These are phyloP conservation scores for Edaphochlamys debaryana DNA, from an alignment of 139 green algal genomes.

Conservation along the genomic window DNA sequence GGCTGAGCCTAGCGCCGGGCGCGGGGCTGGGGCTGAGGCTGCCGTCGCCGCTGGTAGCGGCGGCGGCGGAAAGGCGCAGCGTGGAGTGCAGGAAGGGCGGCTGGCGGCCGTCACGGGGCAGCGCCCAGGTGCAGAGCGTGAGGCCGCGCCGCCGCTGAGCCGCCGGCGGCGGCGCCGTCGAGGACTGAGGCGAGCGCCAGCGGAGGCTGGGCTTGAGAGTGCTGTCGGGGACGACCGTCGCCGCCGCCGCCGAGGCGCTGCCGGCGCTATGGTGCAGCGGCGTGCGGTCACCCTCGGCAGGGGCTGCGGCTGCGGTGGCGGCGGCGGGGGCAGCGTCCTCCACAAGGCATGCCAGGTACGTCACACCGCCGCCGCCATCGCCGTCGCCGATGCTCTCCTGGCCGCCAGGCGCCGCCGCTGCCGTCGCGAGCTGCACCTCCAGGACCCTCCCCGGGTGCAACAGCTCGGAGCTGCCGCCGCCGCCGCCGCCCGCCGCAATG, in stretches of 20 bases:
- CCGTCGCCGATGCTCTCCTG: too few relatives aligned
- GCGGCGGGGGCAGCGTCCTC: background rate
- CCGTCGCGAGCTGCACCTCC: constrained; percentile 5
- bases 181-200: too few relatives aligned
- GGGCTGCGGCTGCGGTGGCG: too few relatives aligned
- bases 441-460: constrained; percentile 18
- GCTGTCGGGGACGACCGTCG: too few relatives aligned
- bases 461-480: background rate
- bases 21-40: background rate
- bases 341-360: background rate
- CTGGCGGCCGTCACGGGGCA: background rate
- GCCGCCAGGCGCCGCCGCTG: background rate
- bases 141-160: background rate
- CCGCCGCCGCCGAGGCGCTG: too few relatives aligned
- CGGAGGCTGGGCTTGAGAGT: too few relatives aligned
- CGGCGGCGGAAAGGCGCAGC: background rate
- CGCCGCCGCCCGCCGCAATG: too few relatives aligned
- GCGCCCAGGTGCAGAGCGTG: background rate
- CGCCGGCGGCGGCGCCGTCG: background rate
- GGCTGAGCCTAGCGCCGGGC: background rate
- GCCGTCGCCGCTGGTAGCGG: background rate
- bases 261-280: too few relatives aligned
- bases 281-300: background rate
- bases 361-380: background rate
- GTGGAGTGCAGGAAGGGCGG: constrained; percentile 5